Evolutionary conservation across 1,284 basidiomycete species (phyloP).

Genomic region (Heliocybe sulcata): DNA sequence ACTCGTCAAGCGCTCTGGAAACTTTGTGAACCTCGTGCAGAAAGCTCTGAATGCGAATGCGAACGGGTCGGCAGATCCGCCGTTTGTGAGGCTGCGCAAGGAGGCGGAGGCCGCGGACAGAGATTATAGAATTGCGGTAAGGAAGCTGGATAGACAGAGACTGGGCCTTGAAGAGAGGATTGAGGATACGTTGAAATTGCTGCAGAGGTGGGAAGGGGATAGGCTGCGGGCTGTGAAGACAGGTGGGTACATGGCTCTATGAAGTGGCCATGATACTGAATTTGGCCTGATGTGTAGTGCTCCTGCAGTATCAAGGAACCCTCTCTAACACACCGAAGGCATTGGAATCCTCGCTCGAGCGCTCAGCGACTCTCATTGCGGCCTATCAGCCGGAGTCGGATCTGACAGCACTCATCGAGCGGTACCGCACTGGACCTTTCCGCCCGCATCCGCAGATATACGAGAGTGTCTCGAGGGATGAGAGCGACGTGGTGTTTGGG

Average conservation of each 20-base stretch:
- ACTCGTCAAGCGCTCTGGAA: slow-evolving; percentile 60
- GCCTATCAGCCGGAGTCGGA: slow-evolving; percentile 85
- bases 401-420: slow-evolving; percentile 76
- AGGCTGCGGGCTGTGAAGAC: slow-evolving; percentile 79
- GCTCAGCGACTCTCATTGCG: slow-evolving; percentile 68
- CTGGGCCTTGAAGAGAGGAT: slow-evolving; percentile 79
- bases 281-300: slow-evolving; percentile 34
- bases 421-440: slow-evolving; percentile 87
- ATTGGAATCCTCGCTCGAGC: slow-evolving; percentile 57
- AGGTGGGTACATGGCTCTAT: no score
- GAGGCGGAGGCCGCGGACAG: slow-evolving; percentile 79
- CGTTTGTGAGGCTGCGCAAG: slow-evolving; percentile 59
- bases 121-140: slow-evolving; percentile 66
- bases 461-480: slow-evolving; percentile 69
- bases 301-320: slow-evolving; percentile 80
- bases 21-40: slow-evolving; percentile 63
- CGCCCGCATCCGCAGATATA: slow-evolving; percentile 78
- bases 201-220: slow-evolving; percentile 84
- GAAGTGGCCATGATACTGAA: slow-evolving; percentile 5
- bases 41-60: slow-evolving; percentile 54
- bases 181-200: slow-evolving; percentile 71
- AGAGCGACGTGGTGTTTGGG: slow-evolving; percentile 82
- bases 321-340: slow-evolving; percentile 63
- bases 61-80: slow-evolving; percentile 40
- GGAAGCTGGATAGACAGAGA: slow-evolving; percentile 73